Conservation (phyloP, 2,329 filamentous ascomycete species). For the Cladophialophora psammophila region DNA sequence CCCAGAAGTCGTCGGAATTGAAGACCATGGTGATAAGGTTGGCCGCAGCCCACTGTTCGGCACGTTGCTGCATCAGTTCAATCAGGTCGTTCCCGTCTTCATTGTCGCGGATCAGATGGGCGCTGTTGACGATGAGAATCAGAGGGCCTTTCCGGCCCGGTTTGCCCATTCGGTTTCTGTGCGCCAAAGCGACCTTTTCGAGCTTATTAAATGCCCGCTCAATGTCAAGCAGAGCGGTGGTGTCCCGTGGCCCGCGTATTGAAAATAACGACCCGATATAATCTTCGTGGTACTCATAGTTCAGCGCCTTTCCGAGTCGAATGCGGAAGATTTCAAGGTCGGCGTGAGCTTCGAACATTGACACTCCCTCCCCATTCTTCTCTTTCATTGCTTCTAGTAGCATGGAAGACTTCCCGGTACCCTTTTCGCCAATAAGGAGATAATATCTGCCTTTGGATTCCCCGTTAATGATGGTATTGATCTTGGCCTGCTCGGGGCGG, state of each 20-base stretch:
- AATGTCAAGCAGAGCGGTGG: constrained; percentile 90
- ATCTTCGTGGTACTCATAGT: constrained; percentile 97
- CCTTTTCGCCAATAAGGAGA: constrained; percentile 91
- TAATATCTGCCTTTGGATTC: constrained; percentile 81
- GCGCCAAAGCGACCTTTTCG: constrained; percentile 84
- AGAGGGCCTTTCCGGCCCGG: constrained; percentile 65
- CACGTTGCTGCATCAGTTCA: constrained; percentile 92
- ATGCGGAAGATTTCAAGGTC: constrained; percentile 95
- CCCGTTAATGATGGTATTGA: constrained; percentile 85
- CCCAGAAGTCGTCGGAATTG: constrained; percentile 98
- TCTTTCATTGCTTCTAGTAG: constrained; percentile 94
- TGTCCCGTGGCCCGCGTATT: constrained; percentile 89
- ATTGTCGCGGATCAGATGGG: constrained; percentile 88
- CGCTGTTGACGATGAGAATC: constrained; percentile 92
- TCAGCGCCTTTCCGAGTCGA: constrained; percentile 87
- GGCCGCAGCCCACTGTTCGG: constrained; percentile 93
- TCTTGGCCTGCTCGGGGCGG: constrained; percentile 79
- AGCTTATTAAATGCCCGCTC: constrained; percentile 97
- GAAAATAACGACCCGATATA: constrained; percentile 92
- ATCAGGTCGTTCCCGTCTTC: constrained; percentile 92
- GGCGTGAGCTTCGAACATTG: constrained; percentile 96
- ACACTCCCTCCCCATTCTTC: constrained; percentile 83
- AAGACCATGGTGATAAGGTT: constrained; percentile 89
- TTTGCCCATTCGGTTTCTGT: constrained; percentile 55
- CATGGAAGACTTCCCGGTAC: constrained; percentile 97